Percentiles rank a stretch among this genome's conserved stretches.
phyloP scores from a whole-genome alignment of 768 basidiomycete species.

The Lentinula aciculospora region DNA sequence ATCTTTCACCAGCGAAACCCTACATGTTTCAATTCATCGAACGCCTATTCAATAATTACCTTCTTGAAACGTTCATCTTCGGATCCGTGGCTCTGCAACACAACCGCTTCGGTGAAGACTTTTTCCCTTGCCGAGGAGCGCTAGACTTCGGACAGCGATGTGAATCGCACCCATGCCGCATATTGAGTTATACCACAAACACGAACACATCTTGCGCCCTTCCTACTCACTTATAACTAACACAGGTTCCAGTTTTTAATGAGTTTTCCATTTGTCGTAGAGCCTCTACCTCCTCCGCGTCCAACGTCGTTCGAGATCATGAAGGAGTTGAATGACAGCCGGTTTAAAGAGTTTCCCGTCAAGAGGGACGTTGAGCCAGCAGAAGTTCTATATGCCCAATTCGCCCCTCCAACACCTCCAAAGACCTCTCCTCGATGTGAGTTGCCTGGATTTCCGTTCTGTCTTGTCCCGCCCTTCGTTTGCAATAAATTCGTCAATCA shows the following conservation, averaged over 20 bases:
- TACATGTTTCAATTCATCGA: no score
- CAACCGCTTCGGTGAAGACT: background rate
- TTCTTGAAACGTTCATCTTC: background rate
- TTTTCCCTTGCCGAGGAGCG: background rate
- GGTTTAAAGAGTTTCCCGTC: background rate
- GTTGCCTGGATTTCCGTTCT: background rate
- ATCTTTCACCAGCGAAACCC: no score
- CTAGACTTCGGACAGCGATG: background rate
- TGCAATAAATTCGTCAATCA: background rate
- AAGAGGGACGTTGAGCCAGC: background rate
- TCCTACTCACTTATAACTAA: background rate
- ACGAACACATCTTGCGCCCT: background rate
- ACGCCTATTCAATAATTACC: background rate
- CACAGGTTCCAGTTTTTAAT: background rate
- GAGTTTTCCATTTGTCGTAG: background rate
- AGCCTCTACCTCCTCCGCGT: constrained; percentile 1
- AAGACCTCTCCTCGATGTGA: constrained; percentile 2
- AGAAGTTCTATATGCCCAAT: background rate
- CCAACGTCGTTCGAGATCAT: background rate
- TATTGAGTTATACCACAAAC: background rate
- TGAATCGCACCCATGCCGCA: background rate
- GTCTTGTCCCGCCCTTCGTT: background rate
- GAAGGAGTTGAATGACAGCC: background rate
- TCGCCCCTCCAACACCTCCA: background rate
- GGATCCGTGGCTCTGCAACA: background rate